Base-by-base conservation (phyloP, 129 eudicot genomes). In the Rutidosis leptorrhynchoides region DNA sequence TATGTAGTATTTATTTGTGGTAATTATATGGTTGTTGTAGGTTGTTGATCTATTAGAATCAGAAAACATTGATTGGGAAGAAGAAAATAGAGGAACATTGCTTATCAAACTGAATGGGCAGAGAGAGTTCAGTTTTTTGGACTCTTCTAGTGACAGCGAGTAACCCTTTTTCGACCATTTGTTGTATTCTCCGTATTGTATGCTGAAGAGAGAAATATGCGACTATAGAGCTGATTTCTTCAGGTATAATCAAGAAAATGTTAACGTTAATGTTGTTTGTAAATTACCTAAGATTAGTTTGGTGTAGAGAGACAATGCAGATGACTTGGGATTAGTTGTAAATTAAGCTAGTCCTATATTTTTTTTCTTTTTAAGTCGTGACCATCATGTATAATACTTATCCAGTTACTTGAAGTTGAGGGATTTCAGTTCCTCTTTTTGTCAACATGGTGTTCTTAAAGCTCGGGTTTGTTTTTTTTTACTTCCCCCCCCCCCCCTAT, bases 41-140 rank as follows among this genome's bases (percentile, higher is more conserved):
- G 99, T 89, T 0, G 59, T 83, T 72, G 56, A 63, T 74, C 94
- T 94, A 33, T 42, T 94, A 35, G 74, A 89, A 61, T 72, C 73
- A 16, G 99, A 94, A 79, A 81, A 84, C 40, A 84, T 94, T 3
- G 64, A 67, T 9, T 94, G 93, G 84, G 79, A 79, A 25, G 99
- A 94, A 77, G 99, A 94, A 77, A 94, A 94, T 61, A 80, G 85
- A 58, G 99, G 99, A 68, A 86, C 93, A 3, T 60, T 94, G 78
- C 76, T 94, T 42, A 81, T 94, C 45, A 86, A 72, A 77, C 99
- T 94, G 45, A 81, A 81, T 28, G 97, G 90, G 3, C 93, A 80
- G 66, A 80, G 83, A 33, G 83, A 89, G 64, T 94, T 94, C 69
- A 79, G 93, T 74, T 94, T 94, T 76, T 62, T 89, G 71, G 97